phyloP scores from a whole-genome alignment of 345 rosid genomes.

The Trapa incisa region DNA sequence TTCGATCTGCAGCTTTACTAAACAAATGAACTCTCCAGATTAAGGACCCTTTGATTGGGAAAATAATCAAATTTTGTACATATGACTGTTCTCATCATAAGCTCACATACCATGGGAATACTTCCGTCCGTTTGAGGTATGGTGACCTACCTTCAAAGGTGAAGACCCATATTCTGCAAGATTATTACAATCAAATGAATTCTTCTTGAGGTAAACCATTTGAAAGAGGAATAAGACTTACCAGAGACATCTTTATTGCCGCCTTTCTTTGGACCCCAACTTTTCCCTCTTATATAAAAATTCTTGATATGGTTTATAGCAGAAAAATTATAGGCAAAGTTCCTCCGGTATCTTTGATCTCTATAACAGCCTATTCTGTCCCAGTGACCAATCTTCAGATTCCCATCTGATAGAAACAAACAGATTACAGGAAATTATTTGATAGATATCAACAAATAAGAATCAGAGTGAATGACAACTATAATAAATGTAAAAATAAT shows the following conservation, averaged over 20 bases:
- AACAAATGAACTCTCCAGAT: conserved; percentile 9
- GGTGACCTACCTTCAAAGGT: conserved; percentile 34
- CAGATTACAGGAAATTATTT: not conserved
- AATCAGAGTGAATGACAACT: not conserved
- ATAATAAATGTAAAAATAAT: not conserved
- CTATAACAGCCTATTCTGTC: conserved; percentile 43
- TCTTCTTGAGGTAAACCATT: not conserved
- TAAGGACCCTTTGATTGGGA: conserved; percentile 14
- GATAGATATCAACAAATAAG: not conserved
- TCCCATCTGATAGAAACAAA: conserved; percentile 38
- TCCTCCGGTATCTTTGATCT: conserved; percentile 54
- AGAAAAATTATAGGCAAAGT: conserved; percentile 64
- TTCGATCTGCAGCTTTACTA: conserved; percentile 92
- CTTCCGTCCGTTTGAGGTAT: conserved; percentile 33
- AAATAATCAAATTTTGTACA: conserved; percentile 15
- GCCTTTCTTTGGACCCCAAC: conserved; percentile 15
- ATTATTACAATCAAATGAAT: not conserved
- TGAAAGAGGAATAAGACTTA: conserved; percentile 9
- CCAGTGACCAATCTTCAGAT: conserved; percentile 35
- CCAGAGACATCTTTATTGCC: conserved; percentile 25
- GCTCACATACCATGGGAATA: conserved; percentile 63
- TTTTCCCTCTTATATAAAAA: conserved; percentile 15
- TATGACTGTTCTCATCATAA: conserved; percentile 20
- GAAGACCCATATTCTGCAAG: conserved; percentile 30
- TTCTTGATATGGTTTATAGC: conserved; percentile 34